Percentiles rank a stretch among this genome's conserved stretches.
phyloP scores from a whole-genome alignment of 1,284 basidiomycete genomes.

The Ceratobasidium theobromae region DNA sequence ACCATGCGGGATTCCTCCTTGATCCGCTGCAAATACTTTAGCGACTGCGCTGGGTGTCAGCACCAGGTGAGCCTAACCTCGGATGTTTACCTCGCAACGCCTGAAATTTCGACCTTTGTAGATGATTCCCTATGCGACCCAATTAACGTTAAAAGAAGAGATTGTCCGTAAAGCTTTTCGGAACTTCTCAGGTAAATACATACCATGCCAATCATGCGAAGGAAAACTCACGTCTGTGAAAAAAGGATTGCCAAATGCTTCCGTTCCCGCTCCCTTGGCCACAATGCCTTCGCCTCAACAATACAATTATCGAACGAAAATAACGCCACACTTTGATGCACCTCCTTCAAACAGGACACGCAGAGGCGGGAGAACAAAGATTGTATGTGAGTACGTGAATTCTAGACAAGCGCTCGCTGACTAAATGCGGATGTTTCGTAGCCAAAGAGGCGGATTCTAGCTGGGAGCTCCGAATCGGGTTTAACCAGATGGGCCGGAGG shows the following conservation, averaged over 20 bases:
- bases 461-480: conserved; percentile 81
- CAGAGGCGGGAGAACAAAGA: conserved; percentile 46
- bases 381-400: neutral
- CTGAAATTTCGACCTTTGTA: conserved; percentile 42
- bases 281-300: conserved; percentile 87
- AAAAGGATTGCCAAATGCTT: conserved; percentile 56
- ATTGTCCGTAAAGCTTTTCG: conserved; percentile 87
- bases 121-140: conserved; percentile 86
- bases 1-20: conserved; percentile 64
- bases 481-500: conserved; percentile 78
- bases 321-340: conserved; percentile 94
- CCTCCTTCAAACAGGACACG: conserved; percentile 54
- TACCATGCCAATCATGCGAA: too few species aligned
- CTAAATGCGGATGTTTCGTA: conserved; percentile 34
- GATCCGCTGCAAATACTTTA: conserved; percentile 84
- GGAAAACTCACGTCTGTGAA: neutral
- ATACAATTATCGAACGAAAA: conserved; percentile 93
- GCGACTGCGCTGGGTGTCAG: conserved; percentile 75
- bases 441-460: conserved; percentile 33
- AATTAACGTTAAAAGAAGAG: conserved; percentile 81
- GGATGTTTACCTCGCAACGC: conserved; percentile 32
- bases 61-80: conserved; percentile 57
- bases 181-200: conserved; percentile 66
- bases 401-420: conserved; percentile 37
- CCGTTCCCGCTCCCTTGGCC: conserved; percentile 67